Percentiles rank a stretch among this genome's conserved stretches.
These are phyloP conservation scores for Quercus phellos DNA, from an alignment of 331 rosid species.

Conservation along the genomic window DNA sequence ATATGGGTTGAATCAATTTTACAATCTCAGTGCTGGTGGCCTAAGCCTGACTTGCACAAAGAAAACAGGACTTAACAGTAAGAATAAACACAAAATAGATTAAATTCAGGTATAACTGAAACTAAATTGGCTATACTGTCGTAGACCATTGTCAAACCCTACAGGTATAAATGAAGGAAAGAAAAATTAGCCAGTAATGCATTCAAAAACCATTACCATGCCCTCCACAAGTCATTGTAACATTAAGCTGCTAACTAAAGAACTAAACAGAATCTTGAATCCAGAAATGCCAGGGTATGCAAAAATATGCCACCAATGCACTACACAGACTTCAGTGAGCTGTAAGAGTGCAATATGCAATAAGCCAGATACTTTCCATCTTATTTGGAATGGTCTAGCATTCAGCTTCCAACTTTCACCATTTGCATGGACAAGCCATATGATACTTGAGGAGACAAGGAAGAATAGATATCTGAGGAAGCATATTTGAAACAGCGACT, in stretches of 20 bases:
- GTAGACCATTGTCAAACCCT: not conserved
- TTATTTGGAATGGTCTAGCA: conserved; percentile 33
- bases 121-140: not conserved
- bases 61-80: not conserved
- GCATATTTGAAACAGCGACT: not conserved
- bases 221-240: not conserved
- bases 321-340: not conserved
- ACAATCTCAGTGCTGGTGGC: not conserved
- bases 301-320: not conserved
- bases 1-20: not conserved
- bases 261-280: not conserved
- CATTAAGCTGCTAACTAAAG: not conserved
- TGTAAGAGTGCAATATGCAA: not conserved
- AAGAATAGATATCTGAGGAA: conserved; percentile 24
- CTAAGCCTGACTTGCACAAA: not conserved
- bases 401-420: conserved; percentile 30
- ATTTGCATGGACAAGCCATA: conserved; percentile 23
- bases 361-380: not conserved
- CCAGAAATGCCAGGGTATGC: not conserved
- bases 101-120: not conserved
- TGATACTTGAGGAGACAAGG: conserved; percentile 35
- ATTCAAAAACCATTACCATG: not conserved
- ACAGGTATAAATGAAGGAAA: not conserved
- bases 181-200: not conserved
- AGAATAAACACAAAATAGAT: not conserved